These are phyloP conservation scores for Gilbertella persicaria DNA, from an alignment of 371 early-diverging fungal genomes.

Conservation along the genomic window DNA sequence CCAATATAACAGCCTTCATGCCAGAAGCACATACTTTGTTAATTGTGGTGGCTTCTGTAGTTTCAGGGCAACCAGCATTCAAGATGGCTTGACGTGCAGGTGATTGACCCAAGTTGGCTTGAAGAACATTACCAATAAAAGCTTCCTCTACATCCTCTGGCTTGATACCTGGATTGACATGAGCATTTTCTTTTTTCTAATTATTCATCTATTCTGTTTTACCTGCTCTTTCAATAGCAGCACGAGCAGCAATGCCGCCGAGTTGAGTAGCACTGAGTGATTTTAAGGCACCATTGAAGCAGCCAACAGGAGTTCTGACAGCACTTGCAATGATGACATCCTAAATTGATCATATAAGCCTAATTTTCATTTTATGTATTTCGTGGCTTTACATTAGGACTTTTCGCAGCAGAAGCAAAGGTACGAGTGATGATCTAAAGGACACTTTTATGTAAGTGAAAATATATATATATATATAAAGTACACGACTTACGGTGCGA, in stretches of 20 bases:
- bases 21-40: constrained; percentile 97
- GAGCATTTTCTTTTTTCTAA: background rate
- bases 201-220: no score
- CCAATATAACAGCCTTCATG: constrained; percentile 85
- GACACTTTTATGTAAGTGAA: background rate
- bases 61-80: constrained; percentile 73
- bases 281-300: constrained; percentile 71
- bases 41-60: constrained; percentile 85
- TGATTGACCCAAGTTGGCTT: constrained; percentile 81
- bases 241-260: constrained; percentile 62
- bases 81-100: constrained; percentile 86
- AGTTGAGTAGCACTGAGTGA: constrained; percentile 68
- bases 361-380: background rate
- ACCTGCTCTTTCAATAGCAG: constrained; percentile 19
- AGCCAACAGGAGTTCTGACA: constrained; percentile 77
- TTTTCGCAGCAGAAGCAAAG: constrained; percentile 38
- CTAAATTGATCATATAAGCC: constrained; percentile 18
- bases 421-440: constrained; percentile 29
- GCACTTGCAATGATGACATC: constrained; percentile 61
- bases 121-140: constrained; percentile 89
- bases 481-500: constrained; percentile 4
- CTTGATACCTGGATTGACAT: constrained; percentile 45
- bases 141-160: constrained; percentile 84
- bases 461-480: background rate
- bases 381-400: constrained; percentile 34